A percentile compares a stretch with the other conserved stretches of the same genome.
Conservation (phyloP, 148 eudicot genomes). For the Camellia japonica region DNA sequence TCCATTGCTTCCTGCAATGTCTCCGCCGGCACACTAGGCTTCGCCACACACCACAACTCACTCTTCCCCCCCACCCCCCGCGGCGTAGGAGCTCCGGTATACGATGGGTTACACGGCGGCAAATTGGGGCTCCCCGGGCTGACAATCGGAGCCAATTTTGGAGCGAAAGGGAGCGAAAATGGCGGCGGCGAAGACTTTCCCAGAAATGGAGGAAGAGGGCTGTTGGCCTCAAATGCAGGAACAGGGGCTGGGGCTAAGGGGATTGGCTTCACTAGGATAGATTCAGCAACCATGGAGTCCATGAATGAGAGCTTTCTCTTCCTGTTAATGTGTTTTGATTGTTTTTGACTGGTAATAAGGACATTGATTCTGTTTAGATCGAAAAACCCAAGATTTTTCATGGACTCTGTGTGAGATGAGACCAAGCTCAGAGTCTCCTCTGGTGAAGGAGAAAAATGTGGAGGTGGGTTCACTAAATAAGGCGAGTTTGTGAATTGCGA, state of each 20-base stretch:
- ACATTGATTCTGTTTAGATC: slow-evolving; percentile 21
- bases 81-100: slow-evolving; percentile 10
- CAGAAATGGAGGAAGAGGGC: slow-evolving; percentile 66
- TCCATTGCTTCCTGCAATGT: slow-evolving; percentile 80
- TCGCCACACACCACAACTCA: slow-evolving; percentile 91
- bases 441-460: slow-evolving; percentile 13
- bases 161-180: slow-evolving; percentile 22
- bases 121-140: slow-evolving; percentile 28
- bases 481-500: slow-evolving; percentile 47
- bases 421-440: slow-evolving; percentile 28
- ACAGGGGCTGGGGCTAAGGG: slow-evolving; percentile 36
- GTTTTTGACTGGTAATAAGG: slow-evolving; percentile 16
- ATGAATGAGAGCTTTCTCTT: slow-evolving; percentile 17
- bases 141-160: slow-evolving; percentile 39
- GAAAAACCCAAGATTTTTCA: slow-evolving; percentile 47
- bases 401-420: slow-evolving; percentile 34
- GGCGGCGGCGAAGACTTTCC: slow-evolving; percentile 41
- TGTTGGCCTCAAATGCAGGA: slow-evolving; percentile 36
- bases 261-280: slow-evolving; percentile 42
- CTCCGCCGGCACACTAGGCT: slow-evolving; percentile 89
- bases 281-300: neutral
- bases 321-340: slow-evolving; percentile 25
- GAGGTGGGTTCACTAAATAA: slow-evolving; percentile 46
- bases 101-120: slow-evolving; percentile 37
- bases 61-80: slow-evolving; percentile 17